These are phyloP conservation scores for Trichomonas tenax DNA, from an alignment of 208 protist species.

Conservation along the genomic window DNA sequence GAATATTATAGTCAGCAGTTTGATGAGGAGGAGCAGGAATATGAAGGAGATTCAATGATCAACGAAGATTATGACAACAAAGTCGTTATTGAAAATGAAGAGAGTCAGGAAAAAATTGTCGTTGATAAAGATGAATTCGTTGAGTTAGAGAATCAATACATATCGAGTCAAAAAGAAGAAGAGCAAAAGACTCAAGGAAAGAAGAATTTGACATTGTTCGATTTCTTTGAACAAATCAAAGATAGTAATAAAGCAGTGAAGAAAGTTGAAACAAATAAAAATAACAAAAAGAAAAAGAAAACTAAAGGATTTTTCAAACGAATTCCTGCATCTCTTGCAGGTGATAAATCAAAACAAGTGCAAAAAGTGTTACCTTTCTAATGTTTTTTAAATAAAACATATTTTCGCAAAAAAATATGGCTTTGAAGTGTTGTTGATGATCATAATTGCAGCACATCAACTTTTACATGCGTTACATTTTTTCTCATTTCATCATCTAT, in stretches of 20 bases:
- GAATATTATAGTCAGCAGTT: not conserved
- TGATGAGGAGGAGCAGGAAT: constrained; percentile 16
- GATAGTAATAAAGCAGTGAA: not conserved
- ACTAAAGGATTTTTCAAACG: not conserved
- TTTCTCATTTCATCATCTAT: no score
- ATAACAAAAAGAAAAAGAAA: not conserved
- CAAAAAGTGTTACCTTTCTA: not conserved
- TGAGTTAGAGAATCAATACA: not conserved
- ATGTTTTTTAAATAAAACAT: no score
- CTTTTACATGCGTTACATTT: no score
- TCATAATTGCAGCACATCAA: no score
- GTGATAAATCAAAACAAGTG: not conserved
- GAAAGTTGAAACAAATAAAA: not conserved
- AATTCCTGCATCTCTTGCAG: not conserved
- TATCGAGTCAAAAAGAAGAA: not conserved
- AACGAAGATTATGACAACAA: not conserved
- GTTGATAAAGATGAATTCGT: not conserved
- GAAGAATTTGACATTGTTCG: not conserved
- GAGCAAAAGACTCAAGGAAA: not conserved
- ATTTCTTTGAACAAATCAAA: not conserved
- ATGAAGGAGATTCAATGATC: not conserved
- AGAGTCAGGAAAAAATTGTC: not conserved
- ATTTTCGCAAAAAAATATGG: no score
- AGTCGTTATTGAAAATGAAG: not conserved
- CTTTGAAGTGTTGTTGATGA: no score